phyloP scores from a whole-genome alignment of 2,329 filamentous ascomycete species.

The Diaporthe amygdali region DNA sequence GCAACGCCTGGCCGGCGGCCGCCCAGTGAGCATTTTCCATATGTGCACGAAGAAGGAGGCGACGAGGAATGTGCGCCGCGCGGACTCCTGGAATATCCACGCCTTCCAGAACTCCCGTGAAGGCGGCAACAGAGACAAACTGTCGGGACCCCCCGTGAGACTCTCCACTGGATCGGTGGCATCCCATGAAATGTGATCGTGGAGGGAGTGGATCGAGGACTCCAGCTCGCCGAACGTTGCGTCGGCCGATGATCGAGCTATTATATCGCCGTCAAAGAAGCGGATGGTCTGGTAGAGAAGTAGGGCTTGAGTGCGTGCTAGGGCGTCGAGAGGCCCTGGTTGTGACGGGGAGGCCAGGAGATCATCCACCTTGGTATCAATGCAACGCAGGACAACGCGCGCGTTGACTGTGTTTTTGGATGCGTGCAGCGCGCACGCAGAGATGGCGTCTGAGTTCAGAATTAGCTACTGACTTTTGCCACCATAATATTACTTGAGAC shows the following conservation, averaged over 20 bases:
- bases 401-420: slow-evolving; percentile 54
- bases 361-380: slow-evolving; percentile 49
- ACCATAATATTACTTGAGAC: no score
- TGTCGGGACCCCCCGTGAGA: slow-evolving; percentile 37
- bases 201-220: slow-evolving; percentile 37
- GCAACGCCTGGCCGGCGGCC: slow-evolving; percentile 30
- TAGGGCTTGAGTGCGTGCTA: slow-evolving; percentile 47
- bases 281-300: slow-evolving; percentile 52
- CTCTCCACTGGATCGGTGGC: background rate
- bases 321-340: slow-evolving; percentile 32
- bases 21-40: slow-evolving; percentile 35
- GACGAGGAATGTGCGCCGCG: slow-evolving; percentile 55
- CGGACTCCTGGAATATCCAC: slow-evolving; percentile 60
- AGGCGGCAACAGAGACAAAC: slow-evolving; percentile 42
- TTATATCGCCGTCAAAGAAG: slow-evolving; percentile 49
- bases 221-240: slow-evolving; percentile 38
- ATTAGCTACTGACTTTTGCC: no score
- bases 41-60: slow-evolving; percentile 49
- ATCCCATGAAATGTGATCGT: slow-evolving; percentile 39
- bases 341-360: slow-evolving; percentile 44
- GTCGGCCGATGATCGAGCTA: slow-evolving; percentile 37
- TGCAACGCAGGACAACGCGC: slow-evolving; percentile 51
- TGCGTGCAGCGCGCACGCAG: slow-evolving; percentile 58
- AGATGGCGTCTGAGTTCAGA: slow-evolving; percentile 49
- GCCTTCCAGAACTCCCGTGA: slow-evolving; percentile 52